Percentiles rank a stretch among this genome's conserved stretches.
Conservation (phyloP, 2,329 filamentous ascomycete genomes). For the Xylaria sp. region DNA sequence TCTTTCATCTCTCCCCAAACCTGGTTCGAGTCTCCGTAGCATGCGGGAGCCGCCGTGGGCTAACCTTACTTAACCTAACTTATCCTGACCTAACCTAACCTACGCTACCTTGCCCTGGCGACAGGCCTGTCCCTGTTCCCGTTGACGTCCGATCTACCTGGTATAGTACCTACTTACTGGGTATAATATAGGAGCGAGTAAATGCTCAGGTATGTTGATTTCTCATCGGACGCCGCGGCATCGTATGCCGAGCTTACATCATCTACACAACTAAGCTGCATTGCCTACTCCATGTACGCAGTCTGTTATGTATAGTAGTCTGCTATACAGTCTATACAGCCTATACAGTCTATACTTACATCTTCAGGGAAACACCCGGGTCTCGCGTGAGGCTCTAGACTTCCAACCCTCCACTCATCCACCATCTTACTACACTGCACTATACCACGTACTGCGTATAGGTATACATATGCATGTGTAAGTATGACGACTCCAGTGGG, state of each 20-base stretch:
- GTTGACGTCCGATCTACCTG: slow-evolving; percentile 14
- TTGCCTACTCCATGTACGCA: no score
- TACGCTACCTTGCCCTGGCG: not conserved
- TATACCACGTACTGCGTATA: no score
- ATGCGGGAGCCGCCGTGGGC: slow-evolving; percentile 13
- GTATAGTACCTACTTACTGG: not conserved
- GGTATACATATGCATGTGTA: slow-evolving; percentile 26
- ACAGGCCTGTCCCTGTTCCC: slow-evolving; percentile 6
- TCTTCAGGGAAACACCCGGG: slow-evolving; percentile 11
- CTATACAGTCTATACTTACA: not conserved
- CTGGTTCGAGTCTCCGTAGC: slow-evolving; percentile 4
- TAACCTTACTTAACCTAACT: not conserved
- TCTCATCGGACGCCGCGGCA: slow-evolving; percentile 11
- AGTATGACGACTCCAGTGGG: slow-evolving; percentile 19
- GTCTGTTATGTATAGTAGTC: no score
- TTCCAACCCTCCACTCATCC: slow-evolving; percentile 21
- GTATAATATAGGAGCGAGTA: no score
- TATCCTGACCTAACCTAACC: not conserved
- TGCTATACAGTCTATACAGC: no score
- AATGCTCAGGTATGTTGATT: not conserved
- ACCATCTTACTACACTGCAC: slow-evolving; percentile 6
- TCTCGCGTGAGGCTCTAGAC: slow-evolving; percentile 28
- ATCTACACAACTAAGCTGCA: slow-evolving; percentile 14
- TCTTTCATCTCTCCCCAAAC: no score
- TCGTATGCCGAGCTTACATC: slow-evolving; percentile 27